Base-by-base conservation (phyloP, 352 stramenopile species). In the Pythium rishiriense region DNA sequence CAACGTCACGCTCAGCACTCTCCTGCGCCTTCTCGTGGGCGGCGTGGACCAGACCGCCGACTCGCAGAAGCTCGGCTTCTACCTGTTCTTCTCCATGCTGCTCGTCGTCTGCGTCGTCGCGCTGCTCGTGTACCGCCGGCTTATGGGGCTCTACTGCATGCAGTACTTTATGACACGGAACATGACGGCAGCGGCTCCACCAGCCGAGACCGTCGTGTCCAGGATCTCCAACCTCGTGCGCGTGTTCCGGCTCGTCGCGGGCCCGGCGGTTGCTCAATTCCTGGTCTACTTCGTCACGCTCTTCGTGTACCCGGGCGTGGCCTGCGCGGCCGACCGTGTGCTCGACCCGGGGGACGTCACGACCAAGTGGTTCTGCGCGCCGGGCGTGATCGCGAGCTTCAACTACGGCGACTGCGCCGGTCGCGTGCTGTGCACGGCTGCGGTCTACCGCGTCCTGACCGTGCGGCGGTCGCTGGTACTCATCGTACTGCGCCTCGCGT, bases 391-490 rank as follows among this genome's bases (percentile, higher is more conserved):
- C 14, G 81, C 70, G 7, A 66, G 51, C 25, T 88, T 84, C 75
- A 86, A 86, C 78, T 85, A 80, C 69, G 79, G 79, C 9, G 79
- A 88, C 60, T 84, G 83, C 55, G 68, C 88, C 47, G 82, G 76
- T 5, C 76, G 79, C 37, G 54, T 88, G 24, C 46, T 87, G 39
- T 86, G 64, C 39, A 69, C 69, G 8, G 78, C 74, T 28, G 64
- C 72, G 11, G 72, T 81, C 24, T 87, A 83, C 69, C 85, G 81
- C 49, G 46, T 83, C 28, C 83, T 88, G 42, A 85, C 67, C 25
- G 79, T 81, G 64, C 69, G 81, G 43, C 68, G 72, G 19, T 83
- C 69, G 25, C 65, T 87, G 3, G 35, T 60, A 21, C 58, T 82
- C 0, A 80, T 73, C 8, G 48, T 86, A n/a, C 19, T 76, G 19